phyloP scores from a whole-genome alignment of 768 basidiomycete genomes.

The Leccinum rimulosum region DNA sequence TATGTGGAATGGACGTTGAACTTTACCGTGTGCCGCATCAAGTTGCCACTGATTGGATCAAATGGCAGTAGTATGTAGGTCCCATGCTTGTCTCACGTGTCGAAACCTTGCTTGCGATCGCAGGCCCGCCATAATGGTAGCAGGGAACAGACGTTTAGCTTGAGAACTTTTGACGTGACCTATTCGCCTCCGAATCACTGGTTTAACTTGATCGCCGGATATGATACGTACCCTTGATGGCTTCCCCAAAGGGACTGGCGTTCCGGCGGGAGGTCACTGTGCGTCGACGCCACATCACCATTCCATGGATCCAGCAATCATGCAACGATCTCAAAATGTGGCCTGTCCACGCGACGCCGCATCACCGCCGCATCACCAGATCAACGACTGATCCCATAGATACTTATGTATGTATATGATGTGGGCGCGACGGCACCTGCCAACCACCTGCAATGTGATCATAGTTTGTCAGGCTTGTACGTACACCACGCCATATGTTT shows the following conservation, averaged over 20 bases:
- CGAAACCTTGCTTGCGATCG: background rate
- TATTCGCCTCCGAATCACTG: background rate
- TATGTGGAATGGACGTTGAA: no score
- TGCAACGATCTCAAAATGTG: no score
- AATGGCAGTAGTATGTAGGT: background rate
- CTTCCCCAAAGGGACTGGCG: no score
- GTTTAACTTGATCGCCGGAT: background rate
- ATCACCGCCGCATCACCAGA: background rate
- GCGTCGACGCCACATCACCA: no score
- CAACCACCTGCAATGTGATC: background rate
- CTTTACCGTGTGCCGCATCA: no score
- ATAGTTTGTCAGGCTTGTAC: background rate
- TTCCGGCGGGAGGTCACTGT: no score
- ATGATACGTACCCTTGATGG: no score
- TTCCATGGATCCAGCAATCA: no score
- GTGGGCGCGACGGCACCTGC: background rate
- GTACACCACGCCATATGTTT: background rate
- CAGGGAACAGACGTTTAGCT: background rate
- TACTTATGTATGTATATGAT: background rate
- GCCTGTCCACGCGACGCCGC: background rate
- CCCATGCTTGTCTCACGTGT: background rate
- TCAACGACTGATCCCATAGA: no score
- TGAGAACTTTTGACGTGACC: background rate
- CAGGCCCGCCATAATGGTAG: background rate
- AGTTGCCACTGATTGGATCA: no score